Evolutionary conservation across 257 asterid species (phyloP).

Genomic region (Agastache rugosa): DNA sequence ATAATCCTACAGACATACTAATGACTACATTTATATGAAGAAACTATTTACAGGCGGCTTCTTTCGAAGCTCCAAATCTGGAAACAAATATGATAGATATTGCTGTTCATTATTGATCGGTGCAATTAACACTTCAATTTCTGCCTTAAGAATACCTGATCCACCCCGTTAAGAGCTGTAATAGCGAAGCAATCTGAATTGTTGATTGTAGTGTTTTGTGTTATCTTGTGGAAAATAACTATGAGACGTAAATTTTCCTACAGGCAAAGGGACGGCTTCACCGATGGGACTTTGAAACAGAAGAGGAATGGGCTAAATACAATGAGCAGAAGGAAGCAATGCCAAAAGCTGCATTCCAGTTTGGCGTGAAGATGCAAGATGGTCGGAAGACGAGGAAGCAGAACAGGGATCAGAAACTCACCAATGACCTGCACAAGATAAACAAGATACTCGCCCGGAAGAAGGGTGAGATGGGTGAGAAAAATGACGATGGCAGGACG

Average conservation of each 20-base stretch:
- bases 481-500: constrained; percentile 47
- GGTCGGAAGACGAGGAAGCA: constrained; percentile 97
- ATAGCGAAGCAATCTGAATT: neutral
- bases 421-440: constrained; percentile 93
- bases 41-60: neutral
- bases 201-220: neutral
- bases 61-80: too few species aligned
- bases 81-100: too few species aligned
- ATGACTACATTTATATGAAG: neutral
- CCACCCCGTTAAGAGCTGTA: neutral
- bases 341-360: constrained; percentile 99
- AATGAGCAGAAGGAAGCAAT: constrained; percentile 99
- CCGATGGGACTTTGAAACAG: constrained; percentile 99
- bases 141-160: neutral
- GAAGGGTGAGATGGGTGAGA: constrained; percentile 77
- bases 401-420: constrained; percentile 94
- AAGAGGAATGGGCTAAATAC: constrained; percentile 98
- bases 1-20: neutral
- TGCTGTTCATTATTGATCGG: neutral
- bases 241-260: neutral
- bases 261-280: constrained; percentile 99
- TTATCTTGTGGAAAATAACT: neutral
- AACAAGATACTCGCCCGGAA: constrained; percentile 81
- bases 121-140: too few species aligned
- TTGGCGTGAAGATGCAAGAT: constrained; percentile 99